Conservation (phyloP, 1,284 basidiomycete species). For the Malassezia equina region DNA sequence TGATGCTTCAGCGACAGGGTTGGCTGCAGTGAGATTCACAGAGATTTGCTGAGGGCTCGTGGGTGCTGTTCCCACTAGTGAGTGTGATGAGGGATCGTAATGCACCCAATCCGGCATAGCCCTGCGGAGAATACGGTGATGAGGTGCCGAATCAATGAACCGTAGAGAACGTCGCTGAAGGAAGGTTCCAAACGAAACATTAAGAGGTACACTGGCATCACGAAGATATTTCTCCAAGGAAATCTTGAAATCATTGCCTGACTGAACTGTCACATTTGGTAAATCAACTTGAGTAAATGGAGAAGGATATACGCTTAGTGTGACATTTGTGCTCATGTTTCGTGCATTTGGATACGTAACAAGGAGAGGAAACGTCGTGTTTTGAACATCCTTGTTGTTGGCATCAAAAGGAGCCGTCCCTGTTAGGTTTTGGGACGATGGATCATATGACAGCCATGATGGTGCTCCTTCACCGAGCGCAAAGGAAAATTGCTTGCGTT, state of each 20-base stretch:
- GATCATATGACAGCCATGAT: slow-evolving; percentile 20
- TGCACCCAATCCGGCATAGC: slow-evolving; percentile 7
- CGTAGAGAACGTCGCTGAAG: slow-evolving; percentile 1
- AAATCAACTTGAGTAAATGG: slow-evolving; percentile 59
- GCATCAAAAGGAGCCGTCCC: slow-evolving; percentile 5
- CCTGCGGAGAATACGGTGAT: neutral
- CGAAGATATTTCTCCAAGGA: slow-evolving; percentile 15
- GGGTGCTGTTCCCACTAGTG: slow-evolving; percentile 7
- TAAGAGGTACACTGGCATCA: slow-evolving; percentile 13
- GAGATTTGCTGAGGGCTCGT: neutral
- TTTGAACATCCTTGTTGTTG: neutral
- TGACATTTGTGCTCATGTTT: slow-evolving; percentile 49
- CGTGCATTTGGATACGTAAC: slow-evolving; percentile 51
- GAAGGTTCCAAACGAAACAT: neutral
- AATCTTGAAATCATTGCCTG: slow-evolving; percentile 14
- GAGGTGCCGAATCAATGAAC: neutral
- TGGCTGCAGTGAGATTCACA: slow-evolving; percentile 1
- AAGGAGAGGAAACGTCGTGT: neutral
- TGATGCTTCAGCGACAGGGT: neutral
- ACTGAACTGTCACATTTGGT: slow-evolving; percentile 46
- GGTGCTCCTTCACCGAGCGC: neutral
- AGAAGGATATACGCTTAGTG: slow-evolving; percentile 55
- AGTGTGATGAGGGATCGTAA: neutral
- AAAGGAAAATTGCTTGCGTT: slow-evolving; percentile 56
- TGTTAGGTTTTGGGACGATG: neutral